phyloP scores from a whole-genome alignment of 176 grass and related monocot species.

The Themeda triandra region DNA sequence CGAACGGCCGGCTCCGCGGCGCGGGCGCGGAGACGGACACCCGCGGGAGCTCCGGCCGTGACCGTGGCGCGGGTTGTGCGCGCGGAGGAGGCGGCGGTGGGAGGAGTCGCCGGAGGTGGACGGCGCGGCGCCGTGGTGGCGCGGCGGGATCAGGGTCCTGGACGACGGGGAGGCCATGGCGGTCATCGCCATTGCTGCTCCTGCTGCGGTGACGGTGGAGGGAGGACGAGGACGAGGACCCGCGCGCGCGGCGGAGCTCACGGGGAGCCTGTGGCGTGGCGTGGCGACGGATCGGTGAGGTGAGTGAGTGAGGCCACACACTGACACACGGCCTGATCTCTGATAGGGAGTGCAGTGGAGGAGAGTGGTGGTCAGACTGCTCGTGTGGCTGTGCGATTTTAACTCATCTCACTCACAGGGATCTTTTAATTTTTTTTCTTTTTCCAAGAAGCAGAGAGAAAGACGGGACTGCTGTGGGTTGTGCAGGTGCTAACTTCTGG shows the following conservation, averaged over 20 bases:
- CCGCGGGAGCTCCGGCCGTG: not conserved
- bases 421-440: not conserved
- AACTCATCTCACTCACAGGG: not conserved
- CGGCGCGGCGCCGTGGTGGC: slow-evolving; percentile 1
- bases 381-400: slow-evolving; percentile 43
- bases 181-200: slow-evolving; percentile 69
- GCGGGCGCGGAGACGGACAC: not conserved
- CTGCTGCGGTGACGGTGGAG: not conserved
- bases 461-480: not conserved
- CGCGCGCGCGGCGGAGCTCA: slow-evolving; percentile 31
- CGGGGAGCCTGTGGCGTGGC: slow-evolving; percentile 22
- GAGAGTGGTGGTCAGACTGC: no score
- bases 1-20: slow-evolving; percentile 27
- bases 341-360: slow-evolving; percentile 15
- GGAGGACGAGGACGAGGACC: not conserved
- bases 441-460: not conserved
- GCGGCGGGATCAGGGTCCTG: slow-evolving; percentile 19
- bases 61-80: slow-evolving; percentile 35
- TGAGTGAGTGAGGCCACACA: slow-evolving; percentile 10
- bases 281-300: slow-evolving; percentile 1
- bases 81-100: not conserved
- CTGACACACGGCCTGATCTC: slow-evolving; percentile 23
- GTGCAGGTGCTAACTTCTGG: not conserved
- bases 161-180: slow-evolving; percentile 25
- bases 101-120: slow-evolving; percentile 40